Base-by-base conservation (phyloP, 495 filamentous ascomycete genomes). In the Aspergillus sclerotiicarbonarius region DNA sequence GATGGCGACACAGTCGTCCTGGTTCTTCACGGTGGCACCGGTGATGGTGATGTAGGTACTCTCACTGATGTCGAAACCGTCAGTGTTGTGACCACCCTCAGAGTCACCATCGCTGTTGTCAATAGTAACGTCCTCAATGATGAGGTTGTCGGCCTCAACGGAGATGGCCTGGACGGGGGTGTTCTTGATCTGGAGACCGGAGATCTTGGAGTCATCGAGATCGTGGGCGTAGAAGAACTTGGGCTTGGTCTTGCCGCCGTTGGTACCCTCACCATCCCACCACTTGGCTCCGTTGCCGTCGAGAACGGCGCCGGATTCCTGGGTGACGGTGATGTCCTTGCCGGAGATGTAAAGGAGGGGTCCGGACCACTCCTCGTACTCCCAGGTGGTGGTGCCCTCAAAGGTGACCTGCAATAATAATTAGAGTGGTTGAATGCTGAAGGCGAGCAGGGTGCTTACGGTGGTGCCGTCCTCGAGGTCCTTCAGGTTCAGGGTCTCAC, bases 1-100 rank as follows among this genome's bases (percentile, higher is more conserved):
- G 56, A 88, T 63, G 8, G 85, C 85, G 13, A 88, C 67, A 61
- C 86, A 89, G 62, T 89, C 85, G 59, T 87, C 85, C 65, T 88
- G 86, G 62, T 83, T 88, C 54, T 82, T 75, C 4, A 87, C 77
- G 30, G 66, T 81, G 12, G 82, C 80, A 16, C 76, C 74, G 13
- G 69, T 72, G 59, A 88, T 87, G 21, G 71, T 77, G n/a, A 87
- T 71, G n/a, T 76, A 71, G 21, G 70, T 75, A 4, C 73, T 79
- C 1, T 60, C 63, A 8, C 84, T 80, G 57, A 89, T 74, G 57
- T 89, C 86, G 64, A 88, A 89, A 5, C 76, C 86, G 61, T 89
- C 86, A 4, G 87, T 88, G 69, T 89, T 89, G 57, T 85, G 81
- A 8, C 80, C 59, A 9, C 59, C 85, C 15, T 60, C 60, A 4